A percentile compares a stretch with the other conserved stretches of the same genome.
Conservation (phyloP, 2,329 filamentous ascomycete genomes). For the Hymenoscyphus fructigenus region DNA sequence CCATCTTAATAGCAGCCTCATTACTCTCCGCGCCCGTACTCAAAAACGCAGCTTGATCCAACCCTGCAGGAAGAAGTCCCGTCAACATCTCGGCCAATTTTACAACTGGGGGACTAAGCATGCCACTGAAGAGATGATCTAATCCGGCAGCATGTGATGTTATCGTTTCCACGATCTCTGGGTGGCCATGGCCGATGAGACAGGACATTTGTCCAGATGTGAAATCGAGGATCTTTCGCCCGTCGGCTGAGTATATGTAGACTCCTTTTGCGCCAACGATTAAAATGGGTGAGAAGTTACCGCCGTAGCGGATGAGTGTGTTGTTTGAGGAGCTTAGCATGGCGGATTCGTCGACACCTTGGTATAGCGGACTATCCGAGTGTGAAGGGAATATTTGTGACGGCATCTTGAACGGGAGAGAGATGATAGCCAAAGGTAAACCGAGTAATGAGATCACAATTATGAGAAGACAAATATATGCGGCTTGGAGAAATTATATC, state of each 20-base stretch:
- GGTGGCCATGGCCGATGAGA: conserved; percentile 56
- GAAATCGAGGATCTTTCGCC: conserved; percentile 53
- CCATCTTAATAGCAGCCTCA: conserved; percentile 64
- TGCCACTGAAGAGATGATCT: conserved; percentile 59
- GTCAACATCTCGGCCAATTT: conserved; percentile 52
- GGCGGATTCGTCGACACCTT: conserved; percentile 15
- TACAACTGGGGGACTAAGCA: conserved; percentile 58
- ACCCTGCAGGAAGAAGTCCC: conserved; percentile 45
- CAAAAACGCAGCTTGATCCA: conserved; percentile 58
- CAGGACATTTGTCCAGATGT: conserved; percentile 62
- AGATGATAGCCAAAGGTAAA: background rate
- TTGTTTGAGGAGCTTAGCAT: conserved; percentile 17
- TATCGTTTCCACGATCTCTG: conserved; percentile 56
- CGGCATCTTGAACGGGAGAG: background rate
- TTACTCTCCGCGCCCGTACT: conserved; percentile 57
- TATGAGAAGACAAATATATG: background rate
- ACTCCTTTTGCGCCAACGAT: conserved; percentile 26
- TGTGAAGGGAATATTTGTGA: background rate
- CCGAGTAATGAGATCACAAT: background rate
- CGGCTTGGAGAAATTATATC: background rate
- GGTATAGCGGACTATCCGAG: conserved; percentile 15
- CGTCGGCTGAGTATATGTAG: conserved; percentile 44
- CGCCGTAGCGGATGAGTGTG: conserved; percentile 26
- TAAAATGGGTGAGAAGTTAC: conserved; percentile 25
- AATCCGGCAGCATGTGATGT: conserved; percentile 48